Base-by-base conservation (phyloP, 108 stramenopile genomes). In the Skeletonema menzelii region DNA sequence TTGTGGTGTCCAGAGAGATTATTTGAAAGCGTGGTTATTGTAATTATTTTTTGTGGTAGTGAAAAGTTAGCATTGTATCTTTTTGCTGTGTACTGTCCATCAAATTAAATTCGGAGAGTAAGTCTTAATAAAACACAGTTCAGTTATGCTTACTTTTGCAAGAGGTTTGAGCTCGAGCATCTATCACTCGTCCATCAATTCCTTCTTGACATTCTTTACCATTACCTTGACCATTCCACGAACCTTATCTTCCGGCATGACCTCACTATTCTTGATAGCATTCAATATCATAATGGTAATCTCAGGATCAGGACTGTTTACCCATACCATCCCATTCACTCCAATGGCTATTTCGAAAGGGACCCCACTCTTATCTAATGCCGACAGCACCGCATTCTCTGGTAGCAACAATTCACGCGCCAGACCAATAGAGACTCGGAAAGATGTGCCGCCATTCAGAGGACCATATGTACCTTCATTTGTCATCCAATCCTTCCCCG, bases 401-500 rank as follows among this genome's bases (percentile, higher is more conserved):
- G 93, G 89, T 34, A 76, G 66, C 28, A 94, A 47, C 27, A 94
- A 67, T 44, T 90, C 86, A 19, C 90, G 76, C 3, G 93, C 89
- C 77, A 94, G 72, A 49, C 91, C 93, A 11, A 88, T 63, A 1
- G 93, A 82, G 12, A 94, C 80, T 32, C 78, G 71, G 8, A 65
- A 67, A 4, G 79, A 68, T 3, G 87, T 90, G 8, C 91, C 91
- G 28, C 91, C 91, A 55, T 83, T 73, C 13, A 94, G 77, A 56
- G 84, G 83, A 30, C 93, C 93, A 65, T 94, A 94, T 0, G 85
- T 80, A 27, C 87, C 91, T 76, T 94, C 93, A 67, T 88, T 84
- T 15, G 93, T 94, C 84, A 91, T 86, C 93, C 93, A 94, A 75
- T 94, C 93, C 60, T 89, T 91, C 0, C 88, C 63, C 2, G 85